Percentiles rank a stretch among this genome's conserved stretches.
phyloP scores from a whole-genome alignment of 148 eudicot species.

The Fallopia convolvulus region DNA sequence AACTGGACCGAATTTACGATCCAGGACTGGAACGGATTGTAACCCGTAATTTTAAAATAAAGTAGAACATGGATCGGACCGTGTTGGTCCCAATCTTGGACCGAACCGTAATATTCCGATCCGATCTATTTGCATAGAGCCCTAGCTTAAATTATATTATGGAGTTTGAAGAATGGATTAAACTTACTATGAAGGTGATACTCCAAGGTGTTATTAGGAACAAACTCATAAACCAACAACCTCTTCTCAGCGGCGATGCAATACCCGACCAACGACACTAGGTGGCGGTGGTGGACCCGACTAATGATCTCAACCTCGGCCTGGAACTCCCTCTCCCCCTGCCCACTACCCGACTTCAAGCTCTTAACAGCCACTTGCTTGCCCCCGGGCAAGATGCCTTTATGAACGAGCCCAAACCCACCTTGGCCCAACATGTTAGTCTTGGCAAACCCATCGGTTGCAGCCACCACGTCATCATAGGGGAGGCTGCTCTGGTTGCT shows the following conservation, averaged over 20 bases:
- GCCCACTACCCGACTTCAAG: slow-evolving; percentile 76
- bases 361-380: slow-evolving; percentile 66
- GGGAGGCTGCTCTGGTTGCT: slow-evolving; percentile 37
- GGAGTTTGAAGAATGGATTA: neutral
- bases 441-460: slow-evolving; percentile 56
- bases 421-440: slow-evolving; percentile 73
- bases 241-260: slow-evolving; percentile 53
- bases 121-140: too few species aligned
- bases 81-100: too few species aligned
- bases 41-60: too few species aligned
- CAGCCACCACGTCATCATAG: slow-evolving; percentile 51
- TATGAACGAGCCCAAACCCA: slow-evolving; percentile 73
- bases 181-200: slow-evolving; percentile 68
- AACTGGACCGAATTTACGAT: too few species aligned
- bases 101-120: too few species aligned
- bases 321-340: slow-evolving; percentile 75
- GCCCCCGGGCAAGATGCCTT: slow-evolving; percentile 55
- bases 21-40: too few species aligned
- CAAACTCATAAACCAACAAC: slow-evolving; percentile 74
- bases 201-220: slow-evolving; percentile 67
- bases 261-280: slow-evolving; percentile 77
- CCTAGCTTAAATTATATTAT: too few species aligned
- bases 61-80: too few species aligned
- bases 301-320: slow-evolving; percentile 84
- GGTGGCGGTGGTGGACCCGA: slow-evolving; percentile 79